phyloP scores from a whole-genome alignment of 225 moss, liverwort and hornwort species.

The Bryum argenteum region DNA sequence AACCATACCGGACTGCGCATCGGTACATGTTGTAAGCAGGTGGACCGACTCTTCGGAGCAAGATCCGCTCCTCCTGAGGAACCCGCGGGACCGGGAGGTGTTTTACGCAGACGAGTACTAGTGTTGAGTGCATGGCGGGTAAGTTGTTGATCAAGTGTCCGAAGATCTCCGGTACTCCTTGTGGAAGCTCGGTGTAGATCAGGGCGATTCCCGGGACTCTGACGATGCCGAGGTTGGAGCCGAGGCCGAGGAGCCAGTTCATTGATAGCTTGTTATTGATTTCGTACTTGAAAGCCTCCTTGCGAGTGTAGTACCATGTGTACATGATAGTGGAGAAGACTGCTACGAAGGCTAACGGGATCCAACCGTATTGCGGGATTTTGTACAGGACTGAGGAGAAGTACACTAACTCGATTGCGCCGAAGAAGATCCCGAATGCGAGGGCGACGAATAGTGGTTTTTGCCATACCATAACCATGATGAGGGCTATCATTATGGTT shows the following conservation, averaged over 20 bases:
- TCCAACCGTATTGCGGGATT: constrained; percentile 84
- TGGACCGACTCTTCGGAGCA: constrained; percentile 79
- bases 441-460: constrained; percentile 42
- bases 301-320: constrained; percentile 78
- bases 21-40: constrained; percentile 70
- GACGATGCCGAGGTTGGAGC: constrained; percentile 67
- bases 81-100: constrained; percentile 67
- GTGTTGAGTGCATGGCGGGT: constrained; percentile 75
- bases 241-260: constrained; percentile 74
- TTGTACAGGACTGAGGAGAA: constrained; percentile 77
- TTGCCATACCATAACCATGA: constrained; percentile 88
- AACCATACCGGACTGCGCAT: constrained; percentile 85
- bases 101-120: constrained; percentile 85
- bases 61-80: constrained; percentile 70
- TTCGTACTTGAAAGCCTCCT: constrained; percentile 72
- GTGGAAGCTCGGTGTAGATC: constrained; percentile 80
- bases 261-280: constrained; percentile 72
- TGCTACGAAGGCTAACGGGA: constrained; percentile 68
- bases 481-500: constrained; percentile 62
- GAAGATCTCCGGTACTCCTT: constrained; percentile 82
- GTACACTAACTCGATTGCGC: constrained; percentile 65
- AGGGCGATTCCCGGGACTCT: constrained; percentile 86
- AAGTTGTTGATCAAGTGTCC: constrained; percentile 76
- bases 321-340: constrained; percentile 61
- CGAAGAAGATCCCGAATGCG: constrained; percentile 40